These are phyloP conservation scores for Mycena crocata DNA, from an alignment of 768 basidiomycete species.

Conservation along the genomic window DNA sequence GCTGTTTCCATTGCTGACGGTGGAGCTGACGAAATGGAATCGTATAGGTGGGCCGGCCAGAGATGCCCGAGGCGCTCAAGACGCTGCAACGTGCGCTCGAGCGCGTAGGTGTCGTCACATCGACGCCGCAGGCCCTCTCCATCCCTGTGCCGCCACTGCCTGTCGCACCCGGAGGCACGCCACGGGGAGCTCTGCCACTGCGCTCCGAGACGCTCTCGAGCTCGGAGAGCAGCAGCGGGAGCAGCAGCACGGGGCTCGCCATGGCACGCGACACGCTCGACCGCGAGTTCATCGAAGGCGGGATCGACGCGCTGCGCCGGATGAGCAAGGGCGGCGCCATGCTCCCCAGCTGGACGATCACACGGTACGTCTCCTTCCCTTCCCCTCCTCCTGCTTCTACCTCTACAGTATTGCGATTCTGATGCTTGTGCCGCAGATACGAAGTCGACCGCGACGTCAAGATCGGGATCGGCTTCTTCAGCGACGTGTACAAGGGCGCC, in stretches of 20 bases:
- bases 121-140: too few relatives aligned
- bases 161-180: slow-evolving; percentile 20
- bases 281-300: slow-evolving; percentile 76
- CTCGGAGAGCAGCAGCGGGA: slow-evolving; percentile 24
- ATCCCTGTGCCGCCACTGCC: slow-evolving; percentile 18
- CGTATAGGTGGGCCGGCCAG: slow-evolving; percentile 63
- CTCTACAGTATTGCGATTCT: background rate
- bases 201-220: slow-evolving; percentile 30
- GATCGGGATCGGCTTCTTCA: slow-evolving; percentile 82
- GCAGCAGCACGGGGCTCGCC: slow-evolving; percentile 7
- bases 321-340: slow-evolving; percentile 61
- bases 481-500: slow-evolving; percentile 79
- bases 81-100: slow-evolving; percentile 79
- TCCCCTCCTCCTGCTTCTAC: background rate
- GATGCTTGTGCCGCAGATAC: slow-evolving; percentile 54
- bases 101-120: slow-evolving; percentile 41
- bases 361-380: slow-evolving; percentile 51
- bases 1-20: background rate
- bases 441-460: slow-evolving; percentile 79
- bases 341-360: slow-evolving; percentile 83
- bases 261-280: slow-evolving; percentile 62
- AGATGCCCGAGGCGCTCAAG: slow-evolving; percentile 86
- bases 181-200: slow-evolving; percentile 7
- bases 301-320: slow-evolving; percentile 76
- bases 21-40: slow-evolving; percentile 14